Conservation (phyloP, 2,329 filamentous ascomycete species). For the Phymatotrichopsis omnivora region DNA sequence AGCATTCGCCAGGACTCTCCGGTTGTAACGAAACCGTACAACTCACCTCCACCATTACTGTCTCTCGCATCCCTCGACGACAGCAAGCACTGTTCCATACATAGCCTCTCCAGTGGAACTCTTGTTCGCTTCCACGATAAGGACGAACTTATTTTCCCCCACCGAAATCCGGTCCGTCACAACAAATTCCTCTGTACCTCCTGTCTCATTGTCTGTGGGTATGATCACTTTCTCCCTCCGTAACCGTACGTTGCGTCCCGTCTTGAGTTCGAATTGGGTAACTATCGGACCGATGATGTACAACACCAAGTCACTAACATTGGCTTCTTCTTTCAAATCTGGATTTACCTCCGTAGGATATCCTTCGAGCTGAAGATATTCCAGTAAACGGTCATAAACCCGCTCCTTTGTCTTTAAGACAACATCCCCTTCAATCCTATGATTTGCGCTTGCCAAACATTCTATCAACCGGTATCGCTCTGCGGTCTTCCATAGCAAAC, state of each 20-base stretch:
- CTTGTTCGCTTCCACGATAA: slow-evolving; percentile 7
- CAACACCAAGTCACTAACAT: slow-evolving; percentile 1
- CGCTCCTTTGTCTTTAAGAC: not conserved
- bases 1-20: slow-evolving; percentile 12
- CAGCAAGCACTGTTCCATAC: slow-evolving; percentile 3
- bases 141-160: slow-evolving; percentile 1
- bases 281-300: not conserved
- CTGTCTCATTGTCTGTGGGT: slow-evolving; percentile 6
- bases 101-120: no score
- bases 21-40: slow-evolving; percentile 11
- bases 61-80: slow-evolving; percentile 9
- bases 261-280: not conserved
- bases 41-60: slow-evolving; percentile 11
- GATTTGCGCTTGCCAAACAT: not conserved
- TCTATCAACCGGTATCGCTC: not conserved
- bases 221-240: slow-evolving; percentile 4
- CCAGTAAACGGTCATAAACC: slow-evolving; percentile 10
- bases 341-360: slow-evolving; percentile 14
- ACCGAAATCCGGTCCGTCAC: no score
- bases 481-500: not conserved
- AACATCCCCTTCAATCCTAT: not conserved
- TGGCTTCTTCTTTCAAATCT: slow-evolving; percentile 5
- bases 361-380: slow-evolving; percentile 19
- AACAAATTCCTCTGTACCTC: slow-evolving; percentile 6
- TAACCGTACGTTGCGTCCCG: slow-evolving; percentile 1